Conservation (phyloP, 2,329 filamentous ascomycete species). For the Septoria petroselini region DNA sequence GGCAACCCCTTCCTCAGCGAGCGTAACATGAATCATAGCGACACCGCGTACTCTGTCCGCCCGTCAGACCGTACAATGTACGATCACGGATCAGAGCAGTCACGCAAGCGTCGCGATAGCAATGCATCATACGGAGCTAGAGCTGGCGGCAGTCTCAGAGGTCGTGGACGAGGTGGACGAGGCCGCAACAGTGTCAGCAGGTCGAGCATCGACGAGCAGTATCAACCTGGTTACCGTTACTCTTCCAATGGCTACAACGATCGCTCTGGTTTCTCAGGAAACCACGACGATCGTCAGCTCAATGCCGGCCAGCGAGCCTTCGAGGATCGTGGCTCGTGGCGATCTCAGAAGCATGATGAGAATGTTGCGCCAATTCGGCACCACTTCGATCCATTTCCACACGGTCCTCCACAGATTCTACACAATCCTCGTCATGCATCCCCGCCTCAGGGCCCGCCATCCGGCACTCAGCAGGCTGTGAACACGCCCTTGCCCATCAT, state of each 20-base stretch:
- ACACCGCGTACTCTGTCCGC: neutral
- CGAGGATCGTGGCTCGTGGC: conserved; percentile 11
- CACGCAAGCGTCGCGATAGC: conserved; percentile 13
- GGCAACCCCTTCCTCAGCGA: conserved; percentile 1
- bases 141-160: neutral
- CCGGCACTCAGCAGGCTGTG: neutral
- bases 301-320: neutral
- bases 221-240: conserved; percentile 3
- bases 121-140: conserved; percentile 8
- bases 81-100: conserved; percentile 4
- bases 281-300: neutral
- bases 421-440: conserved; percentile 6
- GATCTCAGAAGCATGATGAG: conserved; percentile 13
- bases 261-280: neutral
- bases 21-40: conserved; percentile 6
- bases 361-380: conserved; percentile 6
- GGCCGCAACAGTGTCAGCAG: conserved; percentile 13
- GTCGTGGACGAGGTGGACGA: conserved; percentile 11
- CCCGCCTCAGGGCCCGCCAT: neutral
- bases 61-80: neutral
- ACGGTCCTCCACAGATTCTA: conserved; percentile 11
- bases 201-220: conserved; percentile 4
- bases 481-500: neutral
- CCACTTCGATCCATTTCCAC: neutral
- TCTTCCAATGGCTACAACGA: conserved; percentile 12